A percentile compares a stretch with the other conserved stretches of the same genome.
These are phyloP conservation scores for Tolypocladium inflatum DNA, from an alignment of 2,329 filamentous ascomycete genomes.

Conservation along the genomic window DNA sequence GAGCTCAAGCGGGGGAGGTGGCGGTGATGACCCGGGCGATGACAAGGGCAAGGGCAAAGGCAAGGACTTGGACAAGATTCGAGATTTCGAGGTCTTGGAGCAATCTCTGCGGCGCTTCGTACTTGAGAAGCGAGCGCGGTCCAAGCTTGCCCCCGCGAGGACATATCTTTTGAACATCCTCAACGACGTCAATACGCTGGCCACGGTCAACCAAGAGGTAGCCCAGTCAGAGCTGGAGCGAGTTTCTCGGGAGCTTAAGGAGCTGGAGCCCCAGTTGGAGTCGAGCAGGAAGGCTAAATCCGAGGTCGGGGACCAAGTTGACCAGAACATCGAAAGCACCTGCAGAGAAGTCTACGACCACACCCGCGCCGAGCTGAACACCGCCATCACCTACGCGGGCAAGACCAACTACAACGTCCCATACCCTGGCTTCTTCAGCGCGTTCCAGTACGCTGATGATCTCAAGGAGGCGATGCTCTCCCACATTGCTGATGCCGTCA, in stretches of 20 bases:
- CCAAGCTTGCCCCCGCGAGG: conserved; percentile 89
- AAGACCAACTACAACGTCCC: conserved; percentile 70
- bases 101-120: conserved; percentile 86
- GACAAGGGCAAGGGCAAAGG: conserved; percentile 65
- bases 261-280: conserved; percentile 79
- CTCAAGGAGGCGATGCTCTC: conserved; percentile 87
- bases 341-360: conserved; percentile 80
- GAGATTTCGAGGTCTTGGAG: conserved; percentile 85
- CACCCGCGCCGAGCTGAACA: conserved; percentile 64
- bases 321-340: conserved; percentile 73
- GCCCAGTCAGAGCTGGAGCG: conserved; percentile 77
- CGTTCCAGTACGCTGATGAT: conserved; percentile 88
- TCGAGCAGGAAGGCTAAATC: conserved; percentile 70
- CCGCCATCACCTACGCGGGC: conserved; percentile 68
- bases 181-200: conserved; percentile 74
- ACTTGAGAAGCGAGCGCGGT: conserved; percentile 87
- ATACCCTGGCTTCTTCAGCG: conserved; percentile 77
- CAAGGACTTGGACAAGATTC: conserved; percentile 78
- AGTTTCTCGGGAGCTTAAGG: conserved; percentile 68
- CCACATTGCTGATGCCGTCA: conserved; percentile 72
- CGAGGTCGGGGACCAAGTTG: conserved; percentile 73
- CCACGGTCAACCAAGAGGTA: conserved; percentile 78
- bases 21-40: conserved; percentile 42
- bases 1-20: conserved; percentile 45
- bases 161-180: conserved; percentile 93